phyloP scores from a whole-genome alignment of 2,329 filamentous ascomycete genomes.

The Penicillium crustosum region DNA sequence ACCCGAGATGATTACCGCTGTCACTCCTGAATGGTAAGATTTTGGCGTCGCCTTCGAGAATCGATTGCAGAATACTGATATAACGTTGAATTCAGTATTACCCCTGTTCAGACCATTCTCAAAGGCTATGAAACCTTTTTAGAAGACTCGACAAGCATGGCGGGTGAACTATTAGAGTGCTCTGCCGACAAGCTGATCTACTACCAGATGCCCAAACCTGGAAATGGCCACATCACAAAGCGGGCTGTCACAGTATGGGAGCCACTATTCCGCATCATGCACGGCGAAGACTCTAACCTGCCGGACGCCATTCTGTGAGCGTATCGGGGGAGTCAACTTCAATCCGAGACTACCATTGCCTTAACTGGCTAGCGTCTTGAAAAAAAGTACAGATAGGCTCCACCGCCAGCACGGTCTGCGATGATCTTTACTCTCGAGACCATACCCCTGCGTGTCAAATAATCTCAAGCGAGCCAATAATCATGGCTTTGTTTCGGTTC shows the following conservation, averaged over 20 bases:
- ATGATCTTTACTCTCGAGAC: not conserved
- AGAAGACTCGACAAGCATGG: constrained; percentile 43
- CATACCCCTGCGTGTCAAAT: not conserved
- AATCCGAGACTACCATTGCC: not conserved
- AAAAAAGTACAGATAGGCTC: constrained; percentile 7
- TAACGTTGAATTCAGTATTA: constrained; percentile 29
- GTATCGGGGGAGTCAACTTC: not conserved
- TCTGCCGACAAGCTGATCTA: constrained; percentile 45
- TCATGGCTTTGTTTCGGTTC: not conserved
- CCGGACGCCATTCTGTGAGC: constrained; percentile 38
- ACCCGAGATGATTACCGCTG: constrained; percentile 45
- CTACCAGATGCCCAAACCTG: constrained; percentile 38
- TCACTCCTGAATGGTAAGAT: constrained; percentile 35
- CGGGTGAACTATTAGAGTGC: constrained; percentile 49
- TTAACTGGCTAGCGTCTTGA: not conserved
- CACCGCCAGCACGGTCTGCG: not conserved
- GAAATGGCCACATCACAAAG: constrained; percentile 46
- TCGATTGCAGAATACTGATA: not conserved
- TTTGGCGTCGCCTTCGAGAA: not conserved
- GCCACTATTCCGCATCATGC: constrained; percentile 48
- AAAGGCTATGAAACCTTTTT: constrained; percentile 49
- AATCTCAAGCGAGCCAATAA: not conserved
- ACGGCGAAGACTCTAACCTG: constrained; percentile 46
- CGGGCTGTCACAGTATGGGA: constrained; percentile 52
- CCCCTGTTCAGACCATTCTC: constrained; percentile 48